These are phyloP conservation scores for Silene coronaria DNA, from an alignment of 179 eudicot species.

Conservation along the genomic window DNA sequence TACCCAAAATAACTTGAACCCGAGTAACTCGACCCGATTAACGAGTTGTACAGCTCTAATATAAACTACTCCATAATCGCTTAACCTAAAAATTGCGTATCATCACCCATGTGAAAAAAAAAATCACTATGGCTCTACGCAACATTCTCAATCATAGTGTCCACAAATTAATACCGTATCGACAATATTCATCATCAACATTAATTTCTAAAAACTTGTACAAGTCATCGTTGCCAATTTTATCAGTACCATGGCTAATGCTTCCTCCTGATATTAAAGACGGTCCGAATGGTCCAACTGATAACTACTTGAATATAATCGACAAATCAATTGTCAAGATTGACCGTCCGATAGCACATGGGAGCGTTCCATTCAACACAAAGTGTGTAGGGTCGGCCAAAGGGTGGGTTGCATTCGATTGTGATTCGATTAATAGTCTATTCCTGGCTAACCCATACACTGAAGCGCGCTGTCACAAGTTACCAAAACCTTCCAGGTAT, in stretches of 20 bases:
- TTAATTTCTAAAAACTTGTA: too few relatives aligned
- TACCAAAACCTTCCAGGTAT: too few relatives aligned
- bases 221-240: not conserved
- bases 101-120: too few relatives aligned
- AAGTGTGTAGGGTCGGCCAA: not conserved
- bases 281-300: too few relatives aligned
- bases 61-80: too few relatives aligned
- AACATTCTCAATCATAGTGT: not conserved
- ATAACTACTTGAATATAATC: not conserved
- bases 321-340: not conserved
- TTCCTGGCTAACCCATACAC: not conserved
- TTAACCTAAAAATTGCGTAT: too few relatives aligned
- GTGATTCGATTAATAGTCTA: not conserved
- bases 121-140: too few relatives aligned
- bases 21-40: too few relatives aligned
- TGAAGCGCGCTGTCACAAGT: too few relatives aligned
- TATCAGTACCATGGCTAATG: not conserved
- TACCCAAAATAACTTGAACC: too few relatives aligned
- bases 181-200: not conserved
- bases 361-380: not conserved
- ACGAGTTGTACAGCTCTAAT: too few relatives aligned
- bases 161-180: not conserved
- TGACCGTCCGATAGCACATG: not conserved
- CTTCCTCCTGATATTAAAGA: not conserved
- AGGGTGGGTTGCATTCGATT: not conserved